Evolutionary conservation across 2,329 filamentous ascomycete genomes (phyloP).

Genomic region (Botrytis sinoallii): DNA sequence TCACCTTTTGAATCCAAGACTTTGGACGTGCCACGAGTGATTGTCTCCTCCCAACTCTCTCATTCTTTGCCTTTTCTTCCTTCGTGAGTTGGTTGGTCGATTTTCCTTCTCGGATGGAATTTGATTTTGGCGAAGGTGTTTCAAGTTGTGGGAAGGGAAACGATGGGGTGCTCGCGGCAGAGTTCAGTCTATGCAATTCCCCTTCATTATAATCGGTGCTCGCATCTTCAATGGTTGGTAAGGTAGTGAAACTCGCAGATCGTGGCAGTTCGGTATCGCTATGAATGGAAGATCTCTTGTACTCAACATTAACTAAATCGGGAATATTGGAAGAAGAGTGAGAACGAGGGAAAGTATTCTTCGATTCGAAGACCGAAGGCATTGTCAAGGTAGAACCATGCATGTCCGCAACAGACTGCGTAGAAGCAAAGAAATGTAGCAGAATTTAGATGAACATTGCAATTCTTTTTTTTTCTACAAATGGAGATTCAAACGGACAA

Average conservation of each 20-base stretch:
- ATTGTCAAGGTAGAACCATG: slow-evolving; percentile 36
- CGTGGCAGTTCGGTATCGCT: slow-evolving; percentile 43
- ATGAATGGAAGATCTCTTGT: slow-evolving; percentile 25
- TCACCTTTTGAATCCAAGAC: slow-evolving; percentile 38
- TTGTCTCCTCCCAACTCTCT: slow-evolving; percentile 36
- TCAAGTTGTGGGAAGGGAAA: not conserved
- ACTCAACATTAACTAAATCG: slow-evolving; percentile 32
- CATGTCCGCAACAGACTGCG: slow-evolving; percentile 31
- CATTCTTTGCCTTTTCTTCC: slow-evolving; percentile 32
- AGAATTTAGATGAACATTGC: slow-evolving; percentile 20
- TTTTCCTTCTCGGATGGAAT: slow-evolving; percentile 25
- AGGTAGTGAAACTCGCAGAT: slow-evolving; percentile 56
- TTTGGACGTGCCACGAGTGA: slow-evolving; percentile 38
- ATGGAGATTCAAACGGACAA: not conserved
- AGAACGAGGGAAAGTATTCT: slow-evolving; percentile 35
- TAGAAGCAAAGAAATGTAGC: slow-evolving; percentile 18
- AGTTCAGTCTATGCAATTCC: slow-evolving; percentile 24
- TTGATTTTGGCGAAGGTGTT: slow-evolving; percentile 19
- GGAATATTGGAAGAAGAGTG: slow-evolving; percentile 37
- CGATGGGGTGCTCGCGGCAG: slow-evolving; percentile 23
- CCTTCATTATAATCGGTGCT: slow-evolving; percentile 26
- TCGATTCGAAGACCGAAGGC: slow-evolving; percentile 33
- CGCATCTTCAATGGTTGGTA: slow-evolving; percentile 42
- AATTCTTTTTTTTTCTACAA: not conserved
- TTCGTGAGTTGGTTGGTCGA: slow-evolving; percentile 25